Evolutionary conservation across 257 asterid species (phyloP), one percentile per base, ranked within the genome.

Genomic region (Gardenia jasminoides): DNA sequence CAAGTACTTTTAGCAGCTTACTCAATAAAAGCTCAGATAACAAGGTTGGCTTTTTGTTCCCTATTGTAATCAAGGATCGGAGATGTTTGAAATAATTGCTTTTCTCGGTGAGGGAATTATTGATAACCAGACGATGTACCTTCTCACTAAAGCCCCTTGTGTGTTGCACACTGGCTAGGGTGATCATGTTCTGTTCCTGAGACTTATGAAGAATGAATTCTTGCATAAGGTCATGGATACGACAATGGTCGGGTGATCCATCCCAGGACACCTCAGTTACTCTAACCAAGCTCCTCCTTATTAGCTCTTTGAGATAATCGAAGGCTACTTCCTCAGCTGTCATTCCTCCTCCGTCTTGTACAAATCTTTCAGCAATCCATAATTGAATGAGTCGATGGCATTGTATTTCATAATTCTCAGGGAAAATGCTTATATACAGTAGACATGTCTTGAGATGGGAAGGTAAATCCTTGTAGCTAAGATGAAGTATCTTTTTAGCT

Each of bases 321-420:
- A 48, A 70, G 47, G 86, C 84, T 26, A 80, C 82, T 76, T 83
- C 74, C 77, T 81, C 82, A 72, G 67, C 28, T 56, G 80, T 56
- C 59, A 41, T 76, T 7, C 59, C 74, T 47, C 2, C 48, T 75
- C 36, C 61, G 65, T 76, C 41, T 20, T 72, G 62, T 10, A 83
- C 82, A 72, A 83, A 66, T 36, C 86, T 75, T 77, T 67, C 82
- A 30, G 84, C 84, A 65, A 78, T 76, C 84, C 76, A 83, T 13
- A 83, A 46, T 36, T 75, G 84, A 68, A 39, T 58, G 36, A 83
- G 68, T 20, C 77, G 79, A 46, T 43, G 30, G 59, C 79, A 76
- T 28, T 80, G 54, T 47, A 83, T 80, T 50, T 26, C 43, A 67
- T 67, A 48, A 54, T 77, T 56, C 61, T 48, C 66, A 0, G 86